Evolutionary conservation across 2,329 filamentous ascomycete genomes (phyloP).

Genomic region (Bipolaris oryzae): DNA sequence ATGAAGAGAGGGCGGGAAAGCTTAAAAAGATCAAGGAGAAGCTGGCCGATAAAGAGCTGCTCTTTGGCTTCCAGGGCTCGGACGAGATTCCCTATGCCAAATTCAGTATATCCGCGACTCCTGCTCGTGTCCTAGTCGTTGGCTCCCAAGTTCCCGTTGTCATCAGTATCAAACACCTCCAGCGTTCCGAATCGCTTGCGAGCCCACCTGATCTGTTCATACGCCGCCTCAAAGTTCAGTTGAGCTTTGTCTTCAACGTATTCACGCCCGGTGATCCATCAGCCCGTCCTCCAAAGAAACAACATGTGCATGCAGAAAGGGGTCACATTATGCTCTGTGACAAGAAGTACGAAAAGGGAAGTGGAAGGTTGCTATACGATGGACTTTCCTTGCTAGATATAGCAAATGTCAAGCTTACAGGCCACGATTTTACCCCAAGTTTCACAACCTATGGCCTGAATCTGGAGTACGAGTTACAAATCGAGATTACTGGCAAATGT

Average conservation of each 20-base stretch:
- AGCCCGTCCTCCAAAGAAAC: constrained; percentile 7
- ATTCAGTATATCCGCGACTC: constrained; percentile 31
- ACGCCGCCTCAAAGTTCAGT: constrained; percentile 31
- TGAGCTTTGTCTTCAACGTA: constrained; percentile 19
- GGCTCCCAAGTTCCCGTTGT: constrained; percentile 23
- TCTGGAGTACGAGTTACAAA: constrained; percentile 31
- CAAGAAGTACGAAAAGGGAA: constrained; percentile 21
- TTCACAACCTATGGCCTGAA: constrained; percentile 37
- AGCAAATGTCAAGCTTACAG: constrained; percentile 11
- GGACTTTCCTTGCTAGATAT: constrained; percentile 22
- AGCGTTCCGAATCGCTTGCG: constrained; percentile 32
- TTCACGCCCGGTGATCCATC: constrained; percentile 23
- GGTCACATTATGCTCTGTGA: constrained; percentile 24
- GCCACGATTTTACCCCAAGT: constrained; percentile 22
- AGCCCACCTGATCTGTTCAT: constrained; percentile 31
- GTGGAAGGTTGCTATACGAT: constrained; percentile 24
- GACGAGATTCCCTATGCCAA: constrained; percentile 29
- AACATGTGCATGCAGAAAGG: constrained; percentile 11
- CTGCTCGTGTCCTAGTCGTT: constrained; percentile 28
- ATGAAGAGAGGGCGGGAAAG: constrained; percentile 24
- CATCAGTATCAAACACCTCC: constrained; percentile 30
- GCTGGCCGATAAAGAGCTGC: constrained; percentile 28
- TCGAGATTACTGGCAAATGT: constrained; percentile 36
- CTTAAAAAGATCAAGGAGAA: constrained; percentile 29
- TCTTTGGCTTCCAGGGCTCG: constrained; percentile 28